Conservation (phyloP, 192 early-diverging fungal genomes). For the Gonapodya sp. region DNA sequence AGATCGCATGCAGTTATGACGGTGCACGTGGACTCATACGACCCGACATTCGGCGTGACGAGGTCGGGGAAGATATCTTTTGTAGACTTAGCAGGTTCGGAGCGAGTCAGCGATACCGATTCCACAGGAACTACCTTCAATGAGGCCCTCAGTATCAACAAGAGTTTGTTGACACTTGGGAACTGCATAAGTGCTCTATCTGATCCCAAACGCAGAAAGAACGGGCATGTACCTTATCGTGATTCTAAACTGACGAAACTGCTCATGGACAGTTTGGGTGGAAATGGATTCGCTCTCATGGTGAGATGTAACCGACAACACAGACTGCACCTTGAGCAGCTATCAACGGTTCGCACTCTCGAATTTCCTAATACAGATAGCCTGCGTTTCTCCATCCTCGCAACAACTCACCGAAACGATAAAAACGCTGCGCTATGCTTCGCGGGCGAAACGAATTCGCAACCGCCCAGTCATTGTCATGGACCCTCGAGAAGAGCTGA, state of each 20-base stretch:
- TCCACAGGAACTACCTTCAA: slow-evolving; percentile 43
- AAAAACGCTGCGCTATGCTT: slow-evolving; percentile 49
- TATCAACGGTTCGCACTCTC: too few species aligned
- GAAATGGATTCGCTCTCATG: slow-evolving; percentile 45
- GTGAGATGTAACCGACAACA: too few species aligned
- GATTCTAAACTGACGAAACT: slow-evolving; percentile 51
- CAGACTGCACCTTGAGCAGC: too few species aligned
- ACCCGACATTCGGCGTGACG: background rate
- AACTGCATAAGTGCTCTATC: slow-evolving; percentile 58
- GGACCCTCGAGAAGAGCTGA: slow-evolving; percentile 26
- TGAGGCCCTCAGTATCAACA: slow-evolving; percentile 61
- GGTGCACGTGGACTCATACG: slow-evolving; percentile 30
- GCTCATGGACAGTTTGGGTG: slow-evolving; percentile 42
- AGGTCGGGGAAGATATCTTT: slow-evolving; percentile 39
- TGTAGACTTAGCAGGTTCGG: slow-evolving; percentile 52
- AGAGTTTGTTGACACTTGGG: slow-evolving; percentile 56
- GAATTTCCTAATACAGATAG: slow-evolving; percentile 19
- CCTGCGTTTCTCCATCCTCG: slow-evolving; percentile 33
- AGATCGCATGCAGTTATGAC: slow-evolving; percentile 44
- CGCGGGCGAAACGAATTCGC: slow-evolving; percentile 29
- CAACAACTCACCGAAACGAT: slow-evolving; percentile 31
- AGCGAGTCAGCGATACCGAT: slow-evolving; percentile 39
- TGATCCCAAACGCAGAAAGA: slow-evolving; percentile 25
- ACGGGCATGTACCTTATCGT: slow-evolving; percentile 45
- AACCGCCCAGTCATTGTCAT: slow-evolving; percentile 32